Evolutionary conservation across 208 protist species (phyloP).

Genomic region (Acanthamoeba royreba): DNA sequence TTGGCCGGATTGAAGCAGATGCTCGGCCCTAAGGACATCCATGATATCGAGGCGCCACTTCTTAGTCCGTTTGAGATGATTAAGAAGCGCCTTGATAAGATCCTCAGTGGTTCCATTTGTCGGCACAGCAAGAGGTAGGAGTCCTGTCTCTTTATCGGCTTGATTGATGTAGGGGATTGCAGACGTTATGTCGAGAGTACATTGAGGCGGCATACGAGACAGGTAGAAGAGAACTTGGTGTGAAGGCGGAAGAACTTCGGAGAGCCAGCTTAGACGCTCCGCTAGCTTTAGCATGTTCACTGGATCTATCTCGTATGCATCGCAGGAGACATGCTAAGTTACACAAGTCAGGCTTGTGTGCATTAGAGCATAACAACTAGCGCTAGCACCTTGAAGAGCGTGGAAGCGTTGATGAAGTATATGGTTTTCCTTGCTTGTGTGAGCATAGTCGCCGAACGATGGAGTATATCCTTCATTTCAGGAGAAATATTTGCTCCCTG

Average conservation of each 20-base stretch:
- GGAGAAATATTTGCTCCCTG: neutral
- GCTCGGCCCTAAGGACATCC: neutral
- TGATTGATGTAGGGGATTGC: neutral
- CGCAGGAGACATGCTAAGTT: no score
- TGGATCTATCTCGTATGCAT: neutral
- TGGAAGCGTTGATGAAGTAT: conserved; percentile 47
- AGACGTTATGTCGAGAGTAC: neutral
- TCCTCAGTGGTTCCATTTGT: neutral
- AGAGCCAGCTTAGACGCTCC: neutral
- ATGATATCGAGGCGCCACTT: neutral
- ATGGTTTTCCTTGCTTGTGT: conserved; percentile 23
- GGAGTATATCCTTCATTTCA: neutral
- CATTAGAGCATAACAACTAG: no score
- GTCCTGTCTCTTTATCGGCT: neutral
- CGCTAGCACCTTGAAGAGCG: neutral
- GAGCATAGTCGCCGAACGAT: neutral
- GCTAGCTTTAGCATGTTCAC: neutral
- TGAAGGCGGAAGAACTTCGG: neutral
- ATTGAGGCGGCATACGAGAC: neutral
- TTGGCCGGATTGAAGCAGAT: neutral
- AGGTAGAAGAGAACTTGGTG: conserved; percentile 25
- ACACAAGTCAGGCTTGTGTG: no score
- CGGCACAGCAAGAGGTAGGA: neutral
- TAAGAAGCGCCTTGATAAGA: neutral
- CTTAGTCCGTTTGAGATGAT: neutral